These are phyloP conservation scores for Rhizopogon sp. DNA, from an alignment of 768 basidiomycete species.

Conservation along the genomic window DNA sequence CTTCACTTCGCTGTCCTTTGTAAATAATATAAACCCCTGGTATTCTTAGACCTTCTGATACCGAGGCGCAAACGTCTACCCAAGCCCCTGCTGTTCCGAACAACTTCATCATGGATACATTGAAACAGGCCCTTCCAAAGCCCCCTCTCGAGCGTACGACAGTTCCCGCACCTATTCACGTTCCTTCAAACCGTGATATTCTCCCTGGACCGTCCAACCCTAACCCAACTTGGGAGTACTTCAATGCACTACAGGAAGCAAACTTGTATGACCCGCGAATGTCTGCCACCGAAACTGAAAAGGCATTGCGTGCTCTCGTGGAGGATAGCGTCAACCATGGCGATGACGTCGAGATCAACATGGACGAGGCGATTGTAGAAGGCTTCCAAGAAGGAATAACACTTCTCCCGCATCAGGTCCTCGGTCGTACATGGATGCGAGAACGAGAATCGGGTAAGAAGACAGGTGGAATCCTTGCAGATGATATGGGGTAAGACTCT, in stretches of 20 bases:
- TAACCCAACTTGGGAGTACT: slow-evolving; percentile 23
- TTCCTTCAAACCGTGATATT: slow-evolving; percentile 14
- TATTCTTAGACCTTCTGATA: slow-evolving; percentile 6
- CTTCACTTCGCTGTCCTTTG: neutral
- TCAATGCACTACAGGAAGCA: slow-evolving; percentile 22
- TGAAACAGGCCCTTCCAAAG: slow-evolving; percentile 18
- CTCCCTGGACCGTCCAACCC: slow-evolving; percentile 10
- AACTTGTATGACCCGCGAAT: slow-evolving; percentile 26
- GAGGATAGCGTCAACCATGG: slow-evolving; percentile 56
- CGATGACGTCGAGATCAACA: slow-evolving; percentile 50
- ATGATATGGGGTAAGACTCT: slow-evolving; percentile 73
- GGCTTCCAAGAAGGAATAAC: slow-evolving; percentile 69
- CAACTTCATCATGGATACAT: slow-evolving; percentile 14
- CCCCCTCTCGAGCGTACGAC: slow-evolving; percentile 12
- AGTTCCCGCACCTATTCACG: slow-evolving; percentile 29
- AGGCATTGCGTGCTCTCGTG: slow-evolving; percentile 73
- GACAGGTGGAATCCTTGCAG: slow-evolving; percentile 84
- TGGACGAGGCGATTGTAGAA: slow-evolving; percentile 64
- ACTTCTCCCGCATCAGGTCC: slow-evolving; percentile 83
- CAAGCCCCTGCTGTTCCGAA: slow-evolving; percentile 2
- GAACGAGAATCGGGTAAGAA: slow-evolving; percentile 77
- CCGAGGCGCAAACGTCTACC: neutral
- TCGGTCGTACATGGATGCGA: slow-evolving; percentile 85
- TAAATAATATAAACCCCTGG: neutral
- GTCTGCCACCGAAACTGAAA: slow-evolving; percentile 60